Conservation (phyloP, 208 protist species). For the Wallacemonas rigidus region DNA sequence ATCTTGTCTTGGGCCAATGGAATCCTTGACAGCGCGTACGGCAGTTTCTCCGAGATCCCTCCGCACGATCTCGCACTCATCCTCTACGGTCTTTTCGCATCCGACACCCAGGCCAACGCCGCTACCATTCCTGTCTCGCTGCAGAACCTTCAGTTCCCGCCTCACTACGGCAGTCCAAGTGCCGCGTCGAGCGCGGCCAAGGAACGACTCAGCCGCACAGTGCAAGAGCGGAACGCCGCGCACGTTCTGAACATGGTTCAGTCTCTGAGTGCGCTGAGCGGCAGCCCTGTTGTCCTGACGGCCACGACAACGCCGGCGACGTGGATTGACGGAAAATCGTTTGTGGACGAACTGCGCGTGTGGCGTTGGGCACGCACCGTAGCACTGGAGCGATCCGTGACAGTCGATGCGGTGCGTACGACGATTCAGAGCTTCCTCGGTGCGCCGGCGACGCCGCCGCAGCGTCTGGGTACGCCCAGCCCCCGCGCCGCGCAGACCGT, state of each 20-base stretch:
- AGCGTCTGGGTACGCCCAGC: neutral
- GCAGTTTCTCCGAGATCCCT: slow-evolving; percentile 52
- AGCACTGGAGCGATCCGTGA: slow-evolving; percentile 36
- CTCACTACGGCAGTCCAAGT: slow-evolving; percentile 3
- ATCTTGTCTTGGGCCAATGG: slow-evolving; percentile 68
- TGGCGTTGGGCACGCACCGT: slow-evolving; percentile 81
- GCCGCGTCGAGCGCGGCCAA: neutral
- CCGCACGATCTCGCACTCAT: slow-evolving; percentile 67
- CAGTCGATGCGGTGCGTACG: slow-evolving; percentile 17
- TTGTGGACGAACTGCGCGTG: slow-evolving; percentile 87
- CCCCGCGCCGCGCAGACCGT: no score
- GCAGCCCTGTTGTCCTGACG: slow-evolving; percentile 21
- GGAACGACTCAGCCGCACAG: slow-evolving; percentile 11
- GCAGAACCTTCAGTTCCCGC: slow-evolving; percentile 50
- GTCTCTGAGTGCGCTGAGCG: slow-evolving; percentile 31
- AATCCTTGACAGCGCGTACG: slow-evolving; percentile 41
- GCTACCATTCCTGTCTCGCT: slow-evolving; percentile 28
- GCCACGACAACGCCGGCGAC: slow-evolving; percentile 39
- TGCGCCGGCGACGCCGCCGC: neutral
- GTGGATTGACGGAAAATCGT: slow-evolving; percentile 79
- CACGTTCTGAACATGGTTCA: slow-evolving; percentile 61
- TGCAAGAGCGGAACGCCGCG: slow-evolving; percentile 57
- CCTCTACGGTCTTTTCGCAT: slow-evolving; percentile 60
- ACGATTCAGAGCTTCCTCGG: slow-evolving; percentile 32
- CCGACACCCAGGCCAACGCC: neutral